Conservation (phyloP, 768 basidiomycete species). For the Tricholoma bakamatsutake region DNA sequence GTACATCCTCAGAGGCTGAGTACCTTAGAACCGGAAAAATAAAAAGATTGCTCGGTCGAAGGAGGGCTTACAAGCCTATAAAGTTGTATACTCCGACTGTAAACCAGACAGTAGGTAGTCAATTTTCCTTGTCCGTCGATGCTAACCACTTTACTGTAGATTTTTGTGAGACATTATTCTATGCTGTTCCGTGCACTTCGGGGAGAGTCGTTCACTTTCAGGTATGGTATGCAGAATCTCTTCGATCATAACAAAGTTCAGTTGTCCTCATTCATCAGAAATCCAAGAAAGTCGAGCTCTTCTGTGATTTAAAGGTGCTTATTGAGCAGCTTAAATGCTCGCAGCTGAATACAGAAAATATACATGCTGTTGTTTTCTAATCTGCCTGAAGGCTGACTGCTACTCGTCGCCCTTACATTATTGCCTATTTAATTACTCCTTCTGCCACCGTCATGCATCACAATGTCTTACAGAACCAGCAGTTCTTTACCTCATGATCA, state of each 20-base stretch:
- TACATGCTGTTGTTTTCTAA: background rate
- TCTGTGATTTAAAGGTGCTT: constrained; percentile 2
- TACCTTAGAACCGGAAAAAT: constrained; percentile 5
- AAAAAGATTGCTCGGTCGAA: constrained; percentile 5
- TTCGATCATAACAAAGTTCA: background rate
- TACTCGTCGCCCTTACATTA: too few species aligned
- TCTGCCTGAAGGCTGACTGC: too few species aligned
- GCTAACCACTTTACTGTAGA: background rate
- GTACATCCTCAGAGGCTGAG: background rate
- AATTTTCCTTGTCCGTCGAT: background rate
- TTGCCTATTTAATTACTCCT: too few species aligned
- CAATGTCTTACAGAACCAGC: too few species aligned
- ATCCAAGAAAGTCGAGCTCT: constrained; percentile 8
- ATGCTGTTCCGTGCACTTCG: constrained; percentile 72
- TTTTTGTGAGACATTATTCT: constrained; percentile 58
- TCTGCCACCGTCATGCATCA: too few species aligned
- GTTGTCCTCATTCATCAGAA: constrained; percentile 1
- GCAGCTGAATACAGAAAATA: constrained; percentile 5
- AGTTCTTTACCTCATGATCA: too few species aligned
- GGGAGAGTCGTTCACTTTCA: constrained; percentile 67
- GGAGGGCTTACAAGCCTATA: constrained; percentile 48
- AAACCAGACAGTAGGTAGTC: background rate
- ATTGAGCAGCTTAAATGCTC: constrained; percentile 6
- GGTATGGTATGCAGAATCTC: constrained; percentile 26
- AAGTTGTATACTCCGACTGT: constrained; percentile 34